Evolutionary conservation across 345 rosid species (phyloP).

Genomic region (Carallia pectinifolia): DNA sequence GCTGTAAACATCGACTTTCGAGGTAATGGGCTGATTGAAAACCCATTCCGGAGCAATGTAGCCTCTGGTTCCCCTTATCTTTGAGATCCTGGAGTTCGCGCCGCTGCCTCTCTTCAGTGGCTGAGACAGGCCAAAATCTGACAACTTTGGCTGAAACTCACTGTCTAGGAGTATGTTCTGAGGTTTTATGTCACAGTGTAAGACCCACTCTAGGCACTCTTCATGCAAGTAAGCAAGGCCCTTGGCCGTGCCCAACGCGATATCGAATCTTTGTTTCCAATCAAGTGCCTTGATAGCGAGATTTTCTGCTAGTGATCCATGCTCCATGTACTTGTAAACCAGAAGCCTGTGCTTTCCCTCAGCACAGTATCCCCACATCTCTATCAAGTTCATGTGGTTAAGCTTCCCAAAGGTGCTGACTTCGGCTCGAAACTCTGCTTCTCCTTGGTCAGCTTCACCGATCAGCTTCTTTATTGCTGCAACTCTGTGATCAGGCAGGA

Average conservation of each 20-base stretch:
- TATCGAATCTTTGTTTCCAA: conserved; percentile 4
- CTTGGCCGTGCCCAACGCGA: conserved; percentile 17
- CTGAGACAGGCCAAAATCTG: conserved; percentile 19
- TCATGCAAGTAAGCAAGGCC: conserved; percentile 24
- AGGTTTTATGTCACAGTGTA: conserved; percentile 21
- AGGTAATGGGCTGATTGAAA: conserved; percentile 13
- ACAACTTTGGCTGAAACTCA: conserved; percentile 9
- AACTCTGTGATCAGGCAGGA: conserved; percentile 2
- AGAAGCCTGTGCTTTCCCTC: conserved; percentile 19
- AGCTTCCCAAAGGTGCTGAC: conserved; percentile 15
- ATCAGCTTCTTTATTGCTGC: conserved; percentile 16
- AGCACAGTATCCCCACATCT: conserved; percentile 21
- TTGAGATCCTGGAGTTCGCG: conserved; percentile 5
- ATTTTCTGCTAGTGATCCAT: conserved; percentile 9
- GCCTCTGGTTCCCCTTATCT: conserved; percentile 15
- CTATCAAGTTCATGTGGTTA: conserved; percentile 21
- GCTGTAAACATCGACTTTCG: conserved; percentile 14
- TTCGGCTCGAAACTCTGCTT: conserved; percentile 19
- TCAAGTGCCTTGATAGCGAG: not conserved
- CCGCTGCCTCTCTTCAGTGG: not conserved
- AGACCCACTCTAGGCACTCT: conserved; percentile 21
- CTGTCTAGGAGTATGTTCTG: conserved; percentile 12
- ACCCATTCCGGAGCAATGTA: conserved; percentile 22
- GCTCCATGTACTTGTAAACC: conserved; percentile 20
- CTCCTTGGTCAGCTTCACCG: conserved; percentile 12